These are phyloP conservation scores for Citrus inodora DNA, from an alignment of 345 rosid species.

Conservation along the genomic window DNA sequence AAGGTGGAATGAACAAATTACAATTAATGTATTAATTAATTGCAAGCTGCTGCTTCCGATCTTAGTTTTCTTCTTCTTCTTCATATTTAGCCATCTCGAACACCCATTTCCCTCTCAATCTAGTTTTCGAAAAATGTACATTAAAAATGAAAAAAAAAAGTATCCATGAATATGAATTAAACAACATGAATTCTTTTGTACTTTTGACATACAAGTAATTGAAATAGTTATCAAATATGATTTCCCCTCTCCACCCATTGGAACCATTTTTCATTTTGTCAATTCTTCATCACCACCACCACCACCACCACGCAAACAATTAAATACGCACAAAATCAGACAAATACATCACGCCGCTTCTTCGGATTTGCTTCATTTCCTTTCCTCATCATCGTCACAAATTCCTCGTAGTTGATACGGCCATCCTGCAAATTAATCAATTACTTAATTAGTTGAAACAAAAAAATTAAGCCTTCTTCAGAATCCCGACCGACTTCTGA, in stretches of 20 bases:
- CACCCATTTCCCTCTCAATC: neutral
- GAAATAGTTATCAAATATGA: neutral
- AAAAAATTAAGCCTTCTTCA: neutral
- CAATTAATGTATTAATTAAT: no score
- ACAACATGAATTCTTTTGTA: neutral
- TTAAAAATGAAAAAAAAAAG: neutral
- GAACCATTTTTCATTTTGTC: neutral
- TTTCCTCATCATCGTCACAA: slow-evolving; percentile 97
- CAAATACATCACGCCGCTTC: slow-evolving; percentile 59
- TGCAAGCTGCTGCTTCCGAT: no score
- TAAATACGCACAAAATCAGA: slow-evolving; percentile 11
- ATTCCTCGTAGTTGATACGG: slow-evolving; percentile 86
- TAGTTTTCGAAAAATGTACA: neutral
- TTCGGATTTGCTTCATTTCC: slow-evolving; percentile 84
- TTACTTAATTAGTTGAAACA: neutral
- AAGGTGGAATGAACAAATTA: neutral
- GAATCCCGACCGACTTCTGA: neutral
- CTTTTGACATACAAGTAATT: neutral
- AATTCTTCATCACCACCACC: neutral
- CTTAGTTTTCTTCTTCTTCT: neutral
- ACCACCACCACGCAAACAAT: slow-evolving; percentile 4
- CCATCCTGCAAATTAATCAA: slow-evolving; percentile 57
- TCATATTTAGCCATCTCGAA: neutral
- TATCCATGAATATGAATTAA: neutral
- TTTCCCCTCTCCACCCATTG: neutral